A percentile compares a stretch with the other conserved stretches of the same genome.
phyloP scores from a whole-genome alignment of 1,139 yeast genomes.

The Sugiyamaella neomexicana region DNA sequence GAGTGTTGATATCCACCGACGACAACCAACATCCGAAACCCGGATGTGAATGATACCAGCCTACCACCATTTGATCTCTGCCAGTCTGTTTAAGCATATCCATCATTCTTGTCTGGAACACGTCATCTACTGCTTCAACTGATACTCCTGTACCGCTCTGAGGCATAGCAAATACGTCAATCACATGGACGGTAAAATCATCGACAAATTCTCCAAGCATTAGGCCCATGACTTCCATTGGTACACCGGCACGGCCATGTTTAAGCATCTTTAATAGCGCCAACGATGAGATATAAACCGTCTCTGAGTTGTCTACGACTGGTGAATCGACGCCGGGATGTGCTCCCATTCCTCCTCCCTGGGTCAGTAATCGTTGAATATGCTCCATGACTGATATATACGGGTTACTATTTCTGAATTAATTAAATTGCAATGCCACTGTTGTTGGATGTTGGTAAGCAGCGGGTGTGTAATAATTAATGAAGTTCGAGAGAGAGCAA shows the following conservation, averaged over 20 bases:
- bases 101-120: constrained; percentile 99
- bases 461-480: no score
- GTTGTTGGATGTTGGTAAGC: no score
- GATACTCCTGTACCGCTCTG: constrained; percentile 95
- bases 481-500: no score
- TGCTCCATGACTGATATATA: constrained; percentile 55
- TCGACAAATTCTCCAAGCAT: constrained; percentile 99
- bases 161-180: constrained; percentile 99
- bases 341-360: constrained; percentile 45
- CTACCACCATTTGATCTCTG: constrained; percentile 97
- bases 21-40: constrained; percentile 99
- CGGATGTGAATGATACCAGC: constrained; percentile 99
- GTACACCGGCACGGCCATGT: constrained; percentile 99
- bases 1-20: constrained; percentile 95
- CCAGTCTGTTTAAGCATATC: constrained; percentile 99
- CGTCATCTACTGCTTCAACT: constrained; percentile 99
- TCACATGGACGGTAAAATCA: constrained; percentile 94
- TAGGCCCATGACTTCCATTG: constrained; percentile 99
- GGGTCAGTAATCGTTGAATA: constrained; percentile 69
- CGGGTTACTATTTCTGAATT: background rate
- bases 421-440: no score
- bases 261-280: constrained; percentile 95
- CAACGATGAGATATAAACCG: constrained; percentile 92
- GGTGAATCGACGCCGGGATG: constrained; percentile 57
- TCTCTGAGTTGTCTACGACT: constrained; percentile 90